A percentile compares a stretch with the other conserved stretches of the same genome.
phyloP scores from a whole-genome alignment of 2,329 filamentous ascomycete species.

The Aspergillus sp. region DNA sequence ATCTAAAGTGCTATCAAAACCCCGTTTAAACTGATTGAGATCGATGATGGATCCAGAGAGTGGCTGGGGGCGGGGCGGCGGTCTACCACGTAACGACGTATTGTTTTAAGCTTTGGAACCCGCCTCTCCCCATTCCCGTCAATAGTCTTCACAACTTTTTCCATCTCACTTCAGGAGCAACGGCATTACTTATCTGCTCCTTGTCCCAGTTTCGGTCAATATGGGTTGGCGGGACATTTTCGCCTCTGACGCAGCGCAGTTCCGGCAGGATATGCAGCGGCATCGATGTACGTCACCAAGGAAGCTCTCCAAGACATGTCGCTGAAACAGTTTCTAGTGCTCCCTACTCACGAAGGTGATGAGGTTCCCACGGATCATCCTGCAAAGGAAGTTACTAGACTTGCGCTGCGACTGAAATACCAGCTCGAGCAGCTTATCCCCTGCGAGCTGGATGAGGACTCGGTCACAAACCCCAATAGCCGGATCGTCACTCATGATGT shows the following conservation, averaged over 20 bases:
- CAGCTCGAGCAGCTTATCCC: constrained; percentile 86
- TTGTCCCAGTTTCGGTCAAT: not conserved
- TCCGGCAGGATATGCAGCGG: constrained; percentile 37
- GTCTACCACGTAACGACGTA: not conserved
- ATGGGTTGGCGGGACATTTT: constrained; percentile 45
- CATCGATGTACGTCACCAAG: constrained; percentile 40
- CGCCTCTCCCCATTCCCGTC: not conserved
- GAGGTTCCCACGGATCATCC: constrained; percentile 63
- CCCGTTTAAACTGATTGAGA: not conserved
- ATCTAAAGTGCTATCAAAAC: constrained; percentile 3
- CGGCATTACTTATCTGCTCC: not conserved
- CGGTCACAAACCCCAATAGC: constrained; percentile 78
- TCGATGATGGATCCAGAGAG: not conserved
- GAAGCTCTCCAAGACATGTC: constrained; percentile 2
- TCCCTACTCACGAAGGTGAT: constrained; percentile 42
- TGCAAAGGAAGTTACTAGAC: constrained; percentile 78
- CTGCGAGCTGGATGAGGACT: constrained; percentile 77
- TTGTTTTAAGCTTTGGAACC: not conserved
- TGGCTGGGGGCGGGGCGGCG: constrained; percentile 11
- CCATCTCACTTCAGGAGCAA: not conserved
- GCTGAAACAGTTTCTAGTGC: constrained; percentile 33
- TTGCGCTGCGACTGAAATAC: constrained; percentile 85
- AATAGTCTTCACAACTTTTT: not conserved
- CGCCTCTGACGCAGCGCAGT: constrained; percentile 25
- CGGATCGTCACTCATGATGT: constrained; percentile 79